A percentile compares a stretch with the other conserved stretches of the same genome.
Conservation (phyloP, 345 rosid species). For the Arabidopsis suecica region DNA sequence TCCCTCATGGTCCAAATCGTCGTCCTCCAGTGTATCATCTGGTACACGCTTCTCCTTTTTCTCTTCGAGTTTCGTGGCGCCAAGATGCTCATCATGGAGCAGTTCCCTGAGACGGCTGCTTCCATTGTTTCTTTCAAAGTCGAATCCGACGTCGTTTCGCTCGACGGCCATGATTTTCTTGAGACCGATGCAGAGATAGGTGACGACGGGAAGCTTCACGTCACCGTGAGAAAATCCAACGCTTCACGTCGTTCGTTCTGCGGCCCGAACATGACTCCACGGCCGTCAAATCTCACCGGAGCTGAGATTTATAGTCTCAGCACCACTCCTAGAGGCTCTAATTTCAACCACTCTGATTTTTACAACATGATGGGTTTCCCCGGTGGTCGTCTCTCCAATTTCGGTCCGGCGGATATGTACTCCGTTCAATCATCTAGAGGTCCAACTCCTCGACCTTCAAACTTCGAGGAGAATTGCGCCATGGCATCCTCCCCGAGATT, state of each 20-base stretch:
- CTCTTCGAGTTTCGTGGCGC: constrained; percentile 95
- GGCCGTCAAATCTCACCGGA: constrained; percentile 94
- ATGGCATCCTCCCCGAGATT: constrained; percentile 72
- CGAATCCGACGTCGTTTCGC: constrained; percentile 87
- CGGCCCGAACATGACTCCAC: constrained; percentile 65
- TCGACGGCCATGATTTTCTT: constrained; percentile 76
- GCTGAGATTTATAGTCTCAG: constrained; percentile 94
- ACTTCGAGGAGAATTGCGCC: constrained; percentile 78
- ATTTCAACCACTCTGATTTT: constrained; percentile 85
- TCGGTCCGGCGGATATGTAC: constrained; percentile 79
- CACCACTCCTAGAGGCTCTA: constrained; percentile 93
- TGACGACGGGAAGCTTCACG: constrained; percentile 88
- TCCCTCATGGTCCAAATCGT: constrained; percentile 96
- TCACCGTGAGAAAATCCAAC: constrained; percentile 84
- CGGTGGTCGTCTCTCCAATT: constrained; percentile 77
- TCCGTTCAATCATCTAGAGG: constrained; percentile 82
- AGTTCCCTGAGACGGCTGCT: constrained; percentile 93
- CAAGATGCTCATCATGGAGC: constrained; percentile 90
- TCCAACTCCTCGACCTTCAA: constrained; percentile 76
- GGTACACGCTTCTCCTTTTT: constrained; percentile 94
- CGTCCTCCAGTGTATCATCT: constrained; percentile 92
- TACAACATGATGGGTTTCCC: constrained; percentile 91
- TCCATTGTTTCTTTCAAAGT: constrained; percentile 91
- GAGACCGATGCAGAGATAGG: constrained; percentile 91
- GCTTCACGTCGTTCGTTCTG: constrained; percentile 77